Evolutionary conservation across 1,284 basidiomycete genomes (phyloP).

Genomic region (Thecaphora thlaspeos): DNA sequence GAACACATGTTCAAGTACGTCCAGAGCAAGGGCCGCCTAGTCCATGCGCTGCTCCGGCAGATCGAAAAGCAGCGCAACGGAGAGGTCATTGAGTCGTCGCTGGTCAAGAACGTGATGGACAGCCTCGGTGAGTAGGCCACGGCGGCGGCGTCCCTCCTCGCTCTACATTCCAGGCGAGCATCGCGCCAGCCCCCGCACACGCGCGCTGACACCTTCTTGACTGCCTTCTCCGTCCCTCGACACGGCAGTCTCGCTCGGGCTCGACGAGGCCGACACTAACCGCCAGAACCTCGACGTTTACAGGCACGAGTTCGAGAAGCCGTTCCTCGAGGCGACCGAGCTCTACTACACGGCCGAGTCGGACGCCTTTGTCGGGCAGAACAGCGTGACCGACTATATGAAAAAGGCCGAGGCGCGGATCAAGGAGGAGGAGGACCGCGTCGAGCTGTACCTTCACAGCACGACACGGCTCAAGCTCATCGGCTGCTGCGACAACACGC

Average conservation of each 20-base stretch:
- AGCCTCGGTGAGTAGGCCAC: constrained; percentile 66
- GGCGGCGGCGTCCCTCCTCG: too few relatives aligned
- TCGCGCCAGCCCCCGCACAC: too few relatives aligned
- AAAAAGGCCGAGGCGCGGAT: constrained; percentile 91
- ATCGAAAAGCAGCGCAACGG: constrained; percentile 93
- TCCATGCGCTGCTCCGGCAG: constrained; percentile 79
- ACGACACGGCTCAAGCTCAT: constrained; percentile 64
- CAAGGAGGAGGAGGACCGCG: constrained; percentile 90
- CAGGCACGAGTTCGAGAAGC: constrained; percentile 82
- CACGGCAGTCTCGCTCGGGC: constrained; percentile 75
- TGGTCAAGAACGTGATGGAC: constrained; percentile 94
- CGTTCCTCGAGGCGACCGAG: constrained; percentile 86
- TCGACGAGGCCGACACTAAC: constrained; percentile 87
- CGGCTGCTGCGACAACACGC: constrained; percentile 84
- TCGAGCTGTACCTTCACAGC: constrained; percentile 89
- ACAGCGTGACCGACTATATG: constrained; percentile 92
- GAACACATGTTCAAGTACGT: constrained; percentile 84
- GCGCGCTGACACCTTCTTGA: too few relatives aligned
- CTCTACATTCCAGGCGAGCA: too few relatives aligned
- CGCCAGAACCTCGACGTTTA: constrained; percentile 93
- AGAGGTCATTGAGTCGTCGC: constrained; percentile 85
- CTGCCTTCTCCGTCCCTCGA: too few relatives aligned
- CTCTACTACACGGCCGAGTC: constrained; percentile 90
- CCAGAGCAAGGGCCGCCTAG: constrained; percentile 75
- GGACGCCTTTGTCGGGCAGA: constrained; percentile 81